These are phyloP conservation scores for Trichoderma asperellum DNA, from an alignment of 2,329 filamentous ascomycete genomes.

Conservation along the genomic window DNA sequence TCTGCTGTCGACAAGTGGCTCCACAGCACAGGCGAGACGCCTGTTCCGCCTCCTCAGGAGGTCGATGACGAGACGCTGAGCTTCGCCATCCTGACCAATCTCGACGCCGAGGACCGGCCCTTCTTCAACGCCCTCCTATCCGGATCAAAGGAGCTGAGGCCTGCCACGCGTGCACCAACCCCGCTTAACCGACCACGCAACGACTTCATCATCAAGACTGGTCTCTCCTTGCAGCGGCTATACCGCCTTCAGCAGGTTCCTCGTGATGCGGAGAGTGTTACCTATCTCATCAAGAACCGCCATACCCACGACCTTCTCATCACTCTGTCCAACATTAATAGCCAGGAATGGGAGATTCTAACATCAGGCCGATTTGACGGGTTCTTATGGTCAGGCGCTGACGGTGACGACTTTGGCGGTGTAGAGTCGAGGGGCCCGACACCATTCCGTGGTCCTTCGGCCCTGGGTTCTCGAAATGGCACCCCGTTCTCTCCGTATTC, in stretches of 20 bases:
- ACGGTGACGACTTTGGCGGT: constrained; percentile 56
- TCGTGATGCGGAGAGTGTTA: constrained; percentile 81
- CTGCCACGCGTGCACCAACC: constrained; percentile 67
- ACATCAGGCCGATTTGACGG: constrained; percentile 93
- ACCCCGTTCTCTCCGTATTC: constrained; percentile 58
- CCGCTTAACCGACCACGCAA: constrained; percentile 68
- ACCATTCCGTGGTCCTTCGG: constrained; percentile 52
- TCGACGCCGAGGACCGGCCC: constrained; percentile 74
- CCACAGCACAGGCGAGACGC: constrained; percentile 73
- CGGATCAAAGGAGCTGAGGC: constrained; percentile 60
- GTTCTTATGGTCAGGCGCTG: constrained; percentile 91
- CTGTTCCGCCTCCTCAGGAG: constrained; percentile 78
- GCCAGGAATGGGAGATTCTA: constrained; percentile 95
- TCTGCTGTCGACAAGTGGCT: constrained; percentile 92
- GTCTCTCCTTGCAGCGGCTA: constrained; percentile 78
- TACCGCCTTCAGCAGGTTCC: constrained; percentile 76
- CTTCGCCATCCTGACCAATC: constrained; percentile 89
- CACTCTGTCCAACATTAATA: constrained; percentile 84
- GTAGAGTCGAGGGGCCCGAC: constrained; percentile 60
- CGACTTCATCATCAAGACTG: constrained; percentile 74
- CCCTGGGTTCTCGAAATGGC: constrained; percentile 50
- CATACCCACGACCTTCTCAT: constrained; percentile 83
- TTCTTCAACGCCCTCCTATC: constrained; percentile 81
- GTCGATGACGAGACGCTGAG: constrained; percentile 92
- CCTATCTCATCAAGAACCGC: constrained; percentile 83